These are phyloP conservation scores for Medakamo hakoo DNA, from an alignment of 139 green algal genomes.

Conservation along the genomic window DNA sequence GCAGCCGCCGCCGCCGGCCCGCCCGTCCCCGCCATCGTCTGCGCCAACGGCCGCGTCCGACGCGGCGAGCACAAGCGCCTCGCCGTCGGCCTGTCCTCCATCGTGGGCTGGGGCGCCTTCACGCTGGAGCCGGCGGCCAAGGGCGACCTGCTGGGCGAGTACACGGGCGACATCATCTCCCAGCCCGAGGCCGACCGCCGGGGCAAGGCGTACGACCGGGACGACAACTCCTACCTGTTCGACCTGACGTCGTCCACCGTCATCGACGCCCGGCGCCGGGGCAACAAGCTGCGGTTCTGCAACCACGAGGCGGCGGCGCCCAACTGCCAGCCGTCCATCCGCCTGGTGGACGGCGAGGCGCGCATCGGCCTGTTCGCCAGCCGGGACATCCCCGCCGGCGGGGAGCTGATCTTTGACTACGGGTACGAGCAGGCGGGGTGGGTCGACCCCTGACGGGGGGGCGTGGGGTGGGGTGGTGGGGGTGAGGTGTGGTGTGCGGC, in stretches of 20 bases:
- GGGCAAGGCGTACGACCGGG: slow-evolving; percentile 68
- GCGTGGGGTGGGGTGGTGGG: too few species aligned
- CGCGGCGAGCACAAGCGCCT: slow-evolving; percentile 43
- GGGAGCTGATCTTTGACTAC: slow-evolving; percentile 65
- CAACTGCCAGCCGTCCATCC: slow-evolving; percentile 44
- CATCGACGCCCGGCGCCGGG: slow-evolving; percentile 54
- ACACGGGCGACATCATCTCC: slow-evolving; percentile 67
- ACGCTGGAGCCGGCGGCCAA: slow-evolving; percentile 28
- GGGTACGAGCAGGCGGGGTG: slow-evolving; percentile 1
- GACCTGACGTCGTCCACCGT: slow-evolving; percentile 69
- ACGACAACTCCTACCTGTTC: slow-evolving; percentile 85
- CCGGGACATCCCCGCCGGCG: slow-evolving; percentile 31
- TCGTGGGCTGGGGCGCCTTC: slow-evolving; percentile 64
- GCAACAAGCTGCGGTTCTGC: slow-evolving; percentile 82
- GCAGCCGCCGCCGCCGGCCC: not conserved
- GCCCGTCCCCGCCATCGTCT: slow-evolving; percentile 6
- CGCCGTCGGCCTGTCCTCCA: slow-evolving; percentile 27
- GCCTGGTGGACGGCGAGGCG: slow-evolving; percentile 64
- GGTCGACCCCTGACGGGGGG: too few species aligned
- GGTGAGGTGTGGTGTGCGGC: too few species aligned
- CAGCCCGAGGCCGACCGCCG: slow-evolving; percentile 74
- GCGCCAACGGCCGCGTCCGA: slow-evolving; percentile 66
- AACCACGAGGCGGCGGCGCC: slow-evolving; percentile 43
- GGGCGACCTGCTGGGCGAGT: slow-evolving; percentile 70
- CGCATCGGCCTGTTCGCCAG: slow-evolving; percentile 59